Base-by-base conservation (phyloP, 805 yeast genomes). In the Peterozyma toletana region DNA sequence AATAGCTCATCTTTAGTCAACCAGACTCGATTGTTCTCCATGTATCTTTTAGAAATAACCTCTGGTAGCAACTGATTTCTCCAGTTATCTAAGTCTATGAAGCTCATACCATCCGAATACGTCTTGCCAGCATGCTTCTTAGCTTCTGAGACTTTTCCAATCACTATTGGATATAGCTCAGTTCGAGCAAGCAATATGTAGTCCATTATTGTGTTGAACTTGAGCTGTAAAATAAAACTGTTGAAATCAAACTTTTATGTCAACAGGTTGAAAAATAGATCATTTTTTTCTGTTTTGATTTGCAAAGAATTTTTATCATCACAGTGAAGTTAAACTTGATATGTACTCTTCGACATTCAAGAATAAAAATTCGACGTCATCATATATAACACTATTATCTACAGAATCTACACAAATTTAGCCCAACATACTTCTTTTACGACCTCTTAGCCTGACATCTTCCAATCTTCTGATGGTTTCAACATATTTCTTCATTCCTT, bases 361-460 rank as follows among this genome's bases (percentile, higher is more conserved):
- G 27, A 21, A 7, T 21, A 21, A 21, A 21, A 4, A 7, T 7
- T 21, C 7, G 27, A 21, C 7, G 7, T 21, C 7, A 21, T 21
- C 4, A 21, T 7, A 7, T 21, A 21, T 21, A 21, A 5, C 7
- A 7, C 4, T 21, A 21, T 21, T 7, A 4, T 21, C 27, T 21
- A 21, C 27, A 21, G 7, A 21, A 21, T 21, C 27, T 21, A 21
- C 7, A 21, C 7, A 11, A 13, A 37, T 3, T 51, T 54, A 82
- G 14, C 99, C 99, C 39, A 90, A 65, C 96, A 91, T 87, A 46
- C 95, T 84, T 62, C 99, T 77, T 74, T 93, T 93, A 52, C 99
- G 74, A 1, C 99, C 99, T 58, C 99, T 78, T 67, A 84, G 61
- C 55, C 98, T 70, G 1, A 91, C 98, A 37, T 84, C 95, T 43